Conservation (phyloP, 371 early-diverging fungal genomes). For the Zychaea mexicana region DNA sequence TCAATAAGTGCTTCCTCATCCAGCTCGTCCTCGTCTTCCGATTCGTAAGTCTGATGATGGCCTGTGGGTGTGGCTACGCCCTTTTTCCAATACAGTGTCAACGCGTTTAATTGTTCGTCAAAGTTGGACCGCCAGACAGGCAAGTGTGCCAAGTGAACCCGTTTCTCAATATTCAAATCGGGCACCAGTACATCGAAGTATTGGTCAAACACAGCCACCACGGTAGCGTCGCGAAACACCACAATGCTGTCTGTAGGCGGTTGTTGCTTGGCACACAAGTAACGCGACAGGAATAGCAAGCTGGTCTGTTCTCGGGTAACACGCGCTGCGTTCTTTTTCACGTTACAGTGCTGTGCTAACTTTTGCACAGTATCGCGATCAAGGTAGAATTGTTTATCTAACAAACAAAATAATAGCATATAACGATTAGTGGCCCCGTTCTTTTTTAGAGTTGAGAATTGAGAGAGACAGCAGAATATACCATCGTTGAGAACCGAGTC, state of each 20-base stretch:
- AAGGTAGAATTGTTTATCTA: conserved; percentile 41
- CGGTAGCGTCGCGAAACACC: conserved; percentile 39
- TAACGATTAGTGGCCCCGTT: too few species aligned
- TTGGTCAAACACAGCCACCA: conserved; percentile 46
- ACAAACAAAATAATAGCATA: background rate
- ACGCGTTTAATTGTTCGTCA: conserved; percentile 29
- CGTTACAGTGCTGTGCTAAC: conserved; percentile 73
- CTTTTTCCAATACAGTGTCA: conserved; percentile 61
- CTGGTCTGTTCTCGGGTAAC: conserved; percentile 75
- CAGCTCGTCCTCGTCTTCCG: conserved; percentile 29
- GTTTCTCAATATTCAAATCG: conserved; percentile 63
- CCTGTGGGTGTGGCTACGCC: conserved; percentile 45
- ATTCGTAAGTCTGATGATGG: conserved; percentile 25
- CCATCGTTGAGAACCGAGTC: conserved; percentile 28
- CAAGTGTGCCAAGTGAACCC: conserved; percentile 45
- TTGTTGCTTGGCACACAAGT: conserved; percentile 38
- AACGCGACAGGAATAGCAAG: conserved; percentile 64
- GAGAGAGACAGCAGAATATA: background rate
- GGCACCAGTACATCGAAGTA: conserved; percentile 65
- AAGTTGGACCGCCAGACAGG: conserved; percentile 46
- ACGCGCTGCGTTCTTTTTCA: conserved; percentile 71
- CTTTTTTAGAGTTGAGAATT: too few species aligned
- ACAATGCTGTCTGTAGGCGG: conserved; percentile 23
- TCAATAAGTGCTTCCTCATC: conserved; percentile 40
- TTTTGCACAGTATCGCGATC: conserved; percentile 51